Evolutionary conservation across 805 yeast species (phyloP), one percentile per base, ranked within the genome.

Genomic region (Cyberlindnera saturnus): DNA sequence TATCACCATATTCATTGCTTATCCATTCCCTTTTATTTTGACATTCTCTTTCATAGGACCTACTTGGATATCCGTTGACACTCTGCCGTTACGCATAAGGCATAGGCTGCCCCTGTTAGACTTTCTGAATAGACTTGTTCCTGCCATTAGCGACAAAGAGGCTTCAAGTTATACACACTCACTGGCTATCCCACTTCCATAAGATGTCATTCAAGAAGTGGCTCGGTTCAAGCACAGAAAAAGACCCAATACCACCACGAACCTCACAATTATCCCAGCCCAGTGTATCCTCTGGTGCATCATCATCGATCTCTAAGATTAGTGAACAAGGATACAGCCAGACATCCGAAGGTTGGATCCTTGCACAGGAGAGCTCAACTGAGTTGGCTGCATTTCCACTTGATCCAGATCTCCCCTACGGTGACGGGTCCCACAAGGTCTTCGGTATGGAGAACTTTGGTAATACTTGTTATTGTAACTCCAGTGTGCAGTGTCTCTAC

Each of bases 401-500:
- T 20, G 36, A 31, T 20, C 31, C 38, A 6, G 48, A 47, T 6
- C 44, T 67, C 47, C 82, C 82, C 9, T 79, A 62, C 56, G 90
- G 88, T 5, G 81, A 80, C 58, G 90, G 89, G 2, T 67, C 81
- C 6, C 69, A 75, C 47, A 85, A 83, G 60, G 73, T 85, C 18
- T 85, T 77, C 60, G 95, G 95, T 1, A 77, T 83, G 75, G 93
- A 86, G 59, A 86, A 86, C 58, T 85, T 84, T 55, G 96, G 95
- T 3, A 83, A 89, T 60, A 89, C 97, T 0, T 93, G 98, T 66
- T 91, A 91, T 66, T 86, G 96, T 64, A 93, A 93, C 55, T 87
- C 96, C 9, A 86, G 93, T 28, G 66, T 93, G 19, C 99, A 93
- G 61, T 87, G 95, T 51, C 72, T 91, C 9, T 91, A 77, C 67